A percentile compares a stretch with the other conserved stretches of the same genome.
Evolutionary conservation across 768 basidiomycete genomes (phyloP).

Genomic region (Boletus rufocinnamomeus): DNA sequence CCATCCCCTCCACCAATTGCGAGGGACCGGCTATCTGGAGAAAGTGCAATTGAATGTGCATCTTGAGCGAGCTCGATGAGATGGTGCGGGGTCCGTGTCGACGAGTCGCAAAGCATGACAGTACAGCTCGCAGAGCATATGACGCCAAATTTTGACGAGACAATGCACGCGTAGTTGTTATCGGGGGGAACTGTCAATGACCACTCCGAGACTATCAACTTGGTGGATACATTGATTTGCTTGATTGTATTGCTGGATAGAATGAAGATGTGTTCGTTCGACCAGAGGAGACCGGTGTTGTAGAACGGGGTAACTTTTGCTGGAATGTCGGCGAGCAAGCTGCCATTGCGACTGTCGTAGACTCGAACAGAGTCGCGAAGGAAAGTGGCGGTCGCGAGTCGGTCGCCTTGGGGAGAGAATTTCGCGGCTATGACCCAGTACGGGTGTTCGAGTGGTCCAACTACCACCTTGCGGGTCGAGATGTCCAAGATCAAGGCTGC

Average conservation of each 20-base stretch:
- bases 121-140: not conserved
- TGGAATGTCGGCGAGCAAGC: not conserved
- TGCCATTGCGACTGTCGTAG: slow-evolving; percentile 8
- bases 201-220: not conserved
- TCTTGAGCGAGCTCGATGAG: slow-evolving; percentile 2
- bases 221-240: not conserved
- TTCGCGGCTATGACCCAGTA: slow-evolving; percentile 17
- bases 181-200: not conserved
- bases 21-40: not conserved
- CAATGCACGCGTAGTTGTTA: slow-evolving; percentile 11
- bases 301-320: slow-evolving; percentile 14
- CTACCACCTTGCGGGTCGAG: not conserved
- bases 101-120: not conserved
- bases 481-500: slow-evolving; percentile 9
- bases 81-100: not conserved
- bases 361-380: slow-evolving; percentile 7
- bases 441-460: not conserved
- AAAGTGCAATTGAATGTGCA: slow-evolving; percentile 10
- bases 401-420: slow-evolving; percentile 13
- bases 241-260: slow-evolving; percentile 4
- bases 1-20: slow-evolving; percentile 10
- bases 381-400: slow-evolving; percentile 13
- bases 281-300: slow-evolving; percentile 19
- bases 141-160: slow-evolving; percentile 8
- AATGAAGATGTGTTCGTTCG: not conserved